A percentile compares a stretch with the other conserved stretches of the same genome.
Conservation (phyloP, 2,329 filamentous ascomycete species). For the Cladobotryum protrusum region DNA sequence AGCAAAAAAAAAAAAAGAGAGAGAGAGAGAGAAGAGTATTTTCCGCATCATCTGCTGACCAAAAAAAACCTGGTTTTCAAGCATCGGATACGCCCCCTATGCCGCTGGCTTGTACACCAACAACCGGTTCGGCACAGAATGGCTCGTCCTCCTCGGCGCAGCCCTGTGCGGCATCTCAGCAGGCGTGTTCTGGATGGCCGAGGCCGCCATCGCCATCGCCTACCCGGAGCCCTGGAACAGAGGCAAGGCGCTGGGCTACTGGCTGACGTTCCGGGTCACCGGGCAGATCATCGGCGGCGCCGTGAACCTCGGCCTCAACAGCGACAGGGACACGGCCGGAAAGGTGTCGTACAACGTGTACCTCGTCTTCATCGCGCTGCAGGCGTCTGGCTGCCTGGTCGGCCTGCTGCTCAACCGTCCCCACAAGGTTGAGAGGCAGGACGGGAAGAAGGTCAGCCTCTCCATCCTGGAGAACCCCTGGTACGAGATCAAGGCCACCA, state of each 20-base stretch:
- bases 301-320: conserved; percentile 64
- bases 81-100: conserved; percentile 63
- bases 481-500: conserved; percentile 54
- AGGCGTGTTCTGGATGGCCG: conserved; percentile 70
- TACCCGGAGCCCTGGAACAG: conserved; percentile 67
- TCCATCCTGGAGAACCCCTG: conserved; percentile 49
- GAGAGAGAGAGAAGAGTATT: too few relatives aligned
- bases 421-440: conserved; percentile 55
- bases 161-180: conserved; percentile 64
- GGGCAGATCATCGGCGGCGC: conserved; percentile 68
- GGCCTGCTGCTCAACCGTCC: conserved; percentile 58
- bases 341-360: conserved; percentile 65
- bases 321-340: conserved; percentile 48
- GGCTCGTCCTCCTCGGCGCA: conserved; percentile 63
- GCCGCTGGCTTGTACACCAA: conserved; percentile 67
- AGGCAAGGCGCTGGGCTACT: conserved; percentile 60
- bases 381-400: conserved; percentile 58
- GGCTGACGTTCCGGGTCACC: conserved; percentile 53
- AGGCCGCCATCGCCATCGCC: conserved; percentile 65
- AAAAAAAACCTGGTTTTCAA: conserved; percentile 9
- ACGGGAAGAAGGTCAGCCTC: conserved; percentile 57
- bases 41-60: not conserved
- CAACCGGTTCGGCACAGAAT: conserved; percentile 62
- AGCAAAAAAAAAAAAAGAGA: too few relatives aligned
- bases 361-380: conserved; percentile 63